Base-by-base conservation (phyloP, 192 early-diverging fungal species). In the Gamsiella multidivaricata region DNA sequence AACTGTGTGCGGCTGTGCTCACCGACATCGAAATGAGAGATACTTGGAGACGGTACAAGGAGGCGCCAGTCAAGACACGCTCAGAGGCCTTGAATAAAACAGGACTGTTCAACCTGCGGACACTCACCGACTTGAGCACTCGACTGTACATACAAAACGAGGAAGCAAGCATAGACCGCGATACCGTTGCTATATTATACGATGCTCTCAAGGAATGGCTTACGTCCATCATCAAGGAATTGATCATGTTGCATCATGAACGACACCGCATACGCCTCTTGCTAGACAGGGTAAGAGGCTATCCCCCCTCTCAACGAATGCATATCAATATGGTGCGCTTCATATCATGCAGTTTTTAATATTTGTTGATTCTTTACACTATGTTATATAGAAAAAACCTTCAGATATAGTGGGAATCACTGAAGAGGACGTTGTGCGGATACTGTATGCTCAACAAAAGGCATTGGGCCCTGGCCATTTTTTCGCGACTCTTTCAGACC, bases 201-300 rank as follows among this genome's bases (percentile, higher is more conserved):
- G 71, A 75, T 22, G 43, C 63, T 32, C 64, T 75, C 23, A 66
- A 66, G 28, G 43, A 34, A 15, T 75, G 71, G 71, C 63, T 75
- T 6, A 66, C 49, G 0, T 42, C 63, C 14, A 17, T 75, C 8
- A 17, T 75, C 42, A 39, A 66, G 25, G 71, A 75, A 12, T 12
- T 75, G 47, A 49, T 43, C 18, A 42, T 42, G 3, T 14, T 75
- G 32, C 63, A 75, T 20, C 46, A 59, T 32, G 71, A 75, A 34
- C 62, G 64, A 22, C 49, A 75, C 20, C 55, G 71, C 2, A 23
- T 66, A 2, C n/a, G n/a, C 5, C 22, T 36, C 42, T 20, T 66
- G 23, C 17, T 66, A 7, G 41, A 43, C 14, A 65, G 65, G 56
- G 70, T 74, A 71, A 29, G 10, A n/a, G 23, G 26, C 1, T 42